Conservation (phyloP, 257 asterid species). For the Nyctanthes arbortristis region DNA sequence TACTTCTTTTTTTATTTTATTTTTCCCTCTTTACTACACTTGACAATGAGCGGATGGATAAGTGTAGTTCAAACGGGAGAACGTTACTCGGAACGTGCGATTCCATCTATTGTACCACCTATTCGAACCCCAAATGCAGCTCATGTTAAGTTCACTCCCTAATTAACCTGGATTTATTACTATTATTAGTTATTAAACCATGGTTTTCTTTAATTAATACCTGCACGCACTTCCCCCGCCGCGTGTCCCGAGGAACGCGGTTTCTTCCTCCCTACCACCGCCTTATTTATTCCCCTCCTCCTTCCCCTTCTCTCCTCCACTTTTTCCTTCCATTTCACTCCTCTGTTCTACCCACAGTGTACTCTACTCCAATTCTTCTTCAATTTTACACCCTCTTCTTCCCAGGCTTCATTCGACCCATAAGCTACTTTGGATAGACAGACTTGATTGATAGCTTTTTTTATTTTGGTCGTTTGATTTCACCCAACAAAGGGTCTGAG, state of each 20-base stretch:
- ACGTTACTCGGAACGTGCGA: too few species aligned
- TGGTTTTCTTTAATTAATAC: background rate
- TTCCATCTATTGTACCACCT: too few species aligned
- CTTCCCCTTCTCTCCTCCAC: background rate
- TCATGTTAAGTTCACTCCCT: too few species aligned
- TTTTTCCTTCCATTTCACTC: background rate
- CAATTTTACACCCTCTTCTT: background rate
- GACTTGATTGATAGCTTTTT: background rate
- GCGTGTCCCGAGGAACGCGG: slow-evolving; percentile 26
- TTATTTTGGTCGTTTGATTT: background rate
- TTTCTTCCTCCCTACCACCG: slow-evolving; percentile 9
- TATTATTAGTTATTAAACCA: background rate
- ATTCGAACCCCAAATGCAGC: too few species aligned
- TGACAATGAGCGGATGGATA: too few species aligned
- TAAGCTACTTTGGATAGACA: background rate
- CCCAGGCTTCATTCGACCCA: background rate
- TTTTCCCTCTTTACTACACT: too few species aligned
- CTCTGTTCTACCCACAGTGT: background rate
- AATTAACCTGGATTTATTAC: too few species aligned
- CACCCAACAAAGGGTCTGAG: background rate
- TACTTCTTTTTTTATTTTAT: too few species aligned
- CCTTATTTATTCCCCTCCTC: slow-evolving; percentile 1
- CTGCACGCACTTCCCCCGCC: background rate
- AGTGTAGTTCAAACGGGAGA: too few species aligned
- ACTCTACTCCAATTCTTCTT: background rate